Evolutionary conservation across 163 green algal species (phyloP), one percentile per base, ranked within the genome.

Genomic region (Trebouxia gelatinosa): DNA sequence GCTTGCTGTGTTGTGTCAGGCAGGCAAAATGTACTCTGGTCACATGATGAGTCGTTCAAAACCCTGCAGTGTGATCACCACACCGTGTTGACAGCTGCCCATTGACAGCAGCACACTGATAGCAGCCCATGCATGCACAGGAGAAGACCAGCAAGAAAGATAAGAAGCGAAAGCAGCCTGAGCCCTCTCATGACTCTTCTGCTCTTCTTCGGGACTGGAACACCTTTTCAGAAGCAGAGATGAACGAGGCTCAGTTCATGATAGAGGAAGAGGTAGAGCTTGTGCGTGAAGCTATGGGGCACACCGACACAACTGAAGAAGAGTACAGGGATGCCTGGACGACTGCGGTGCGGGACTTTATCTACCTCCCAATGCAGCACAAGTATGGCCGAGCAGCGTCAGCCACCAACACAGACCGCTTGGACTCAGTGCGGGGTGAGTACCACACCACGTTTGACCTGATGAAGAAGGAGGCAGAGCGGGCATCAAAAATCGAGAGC

Each of bases 391-490:
- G 90, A 28, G 85, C 76, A 17, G 88, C 89, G 0, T 90, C 84
- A 0, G 88, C 88, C 31, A 92, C 90, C 50, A 85, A 85, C 50
- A 37, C 72, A 0, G 86, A 91, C 40, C 70, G 78, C 26, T 28
- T 89, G 3, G 74, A 83, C 0, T 83, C 82, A 26, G 23, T 83
- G 32, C 77, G 84, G 71, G 84, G 68, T 26, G 68, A 76, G 29
- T 76, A 50, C 9, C 66, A 46, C 9, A 43, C 28, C 29, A 21
- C 38, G 1, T 34, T 65, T 34, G 64, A 43, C 0, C 89, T 94
- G 82, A 96, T 97, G 91, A 86, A 89, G 77, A 83, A 84, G 28
- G 87, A 94, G 80, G 90, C 91, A 4, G 84, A 87, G 76, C 83
- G 85, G 2, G 92, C 91, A 17, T 82, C 77, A 37, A 95, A 94